Conservation (phyloP, 2,329 filamentous ascomycete species). For the Exserohilum turcica region DNA sequence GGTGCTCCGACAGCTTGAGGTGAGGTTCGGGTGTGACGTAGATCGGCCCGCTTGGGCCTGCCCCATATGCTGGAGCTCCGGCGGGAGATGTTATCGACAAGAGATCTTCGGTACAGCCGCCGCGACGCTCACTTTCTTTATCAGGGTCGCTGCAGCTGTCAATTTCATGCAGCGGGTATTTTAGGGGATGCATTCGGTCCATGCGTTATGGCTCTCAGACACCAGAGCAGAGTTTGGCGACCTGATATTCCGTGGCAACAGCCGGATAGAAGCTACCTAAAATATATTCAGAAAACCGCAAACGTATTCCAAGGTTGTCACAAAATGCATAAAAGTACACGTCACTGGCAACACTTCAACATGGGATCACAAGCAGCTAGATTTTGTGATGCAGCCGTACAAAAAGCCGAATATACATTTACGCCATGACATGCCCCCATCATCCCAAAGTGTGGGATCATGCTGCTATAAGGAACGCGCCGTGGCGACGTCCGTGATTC, state of each 20-base stretch:
- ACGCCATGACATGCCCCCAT: conserved; percentile 50
- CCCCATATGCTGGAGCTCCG: conserved; percentile 5
- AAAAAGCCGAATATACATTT: conserved; percentile 46
- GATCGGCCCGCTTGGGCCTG: conserved; percentile 22
- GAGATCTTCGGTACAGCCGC: conserved; percentile 1
- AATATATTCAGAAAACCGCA: not conserved
- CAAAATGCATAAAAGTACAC: not conserved
- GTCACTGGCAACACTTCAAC: not conserved
- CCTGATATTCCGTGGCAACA: too few relatives aligned
- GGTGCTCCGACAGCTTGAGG: conserved; percentile 24
- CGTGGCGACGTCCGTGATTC: conserved; percentile 38
- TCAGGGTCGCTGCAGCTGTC: not conserved
- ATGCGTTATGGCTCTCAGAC: too few relatives aligned
- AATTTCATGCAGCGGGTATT: too few relatives aligned
- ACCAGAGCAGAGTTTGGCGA: too few relatives aligned
- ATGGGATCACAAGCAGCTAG: conserved; percentile 35
- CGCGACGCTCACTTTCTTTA: not conserved
- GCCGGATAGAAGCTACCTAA: too few relatives aligned
- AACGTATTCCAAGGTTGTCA: not conserved
- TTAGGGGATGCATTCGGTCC: too few relatives aligned
- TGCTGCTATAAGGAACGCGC: conserved; percentile 37
- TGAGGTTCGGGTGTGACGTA: conserved; percentile 37
- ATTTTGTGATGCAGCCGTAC: conserved; percentile 42
- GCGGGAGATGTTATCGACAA: conserved; percentile 1
- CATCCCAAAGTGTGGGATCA: conserved; percentile 45